A percentile compares a stretch with the other conserved stretches of the same genome.
Evolutionary conservation across 805 yeast genomes (phyloP).

Genomic region (Kluyveromyces starmeri): DNA sequence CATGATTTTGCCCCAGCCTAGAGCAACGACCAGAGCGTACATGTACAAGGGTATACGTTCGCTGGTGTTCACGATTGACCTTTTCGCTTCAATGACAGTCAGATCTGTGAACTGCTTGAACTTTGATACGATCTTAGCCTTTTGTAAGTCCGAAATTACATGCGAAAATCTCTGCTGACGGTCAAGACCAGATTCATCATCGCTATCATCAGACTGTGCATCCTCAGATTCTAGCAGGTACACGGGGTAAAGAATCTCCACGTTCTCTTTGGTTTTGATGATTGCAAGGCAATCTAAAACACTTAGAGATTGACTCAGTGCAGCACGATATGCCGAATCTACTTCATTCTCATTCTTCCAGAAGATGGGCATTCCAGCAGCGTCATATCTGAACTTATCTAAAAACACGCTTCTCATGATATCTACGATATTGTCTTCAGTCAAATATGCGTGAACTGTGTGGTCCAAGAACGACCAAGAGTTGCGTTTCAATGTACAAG

Average conservation of each 20-base stretch:
- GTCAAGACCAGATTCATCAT: constrained; percentile 33
- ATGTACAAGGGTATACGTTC: constrained; percentile 81
- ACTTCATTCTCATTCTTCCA: constrained; percentile 72
- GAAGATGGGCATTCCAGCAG: constrained; percentile 68
- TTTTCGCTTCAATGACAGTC: constrained; percentile 75
- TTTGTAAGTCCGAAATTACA: constrained; percentile 49
- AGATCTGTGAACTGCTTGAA: constrained; percentile 73
- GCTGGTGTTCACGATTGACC: constrained; percentile 69
- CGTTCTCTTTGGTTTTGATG: constrained; percentile 45
- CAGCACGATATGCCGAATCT: constrained; percentile 50
- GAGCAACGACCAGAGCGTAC: constrained; percentile 56
- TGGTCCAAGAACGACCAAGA: constrained; percentile 62
- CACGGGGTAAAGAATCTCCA: constrained; percentile 52
- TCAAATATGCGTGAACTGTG: constrained; percentile 50
- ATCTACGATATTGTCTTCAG: constrained; percentile 55
- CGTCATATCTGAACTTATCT: constrained; percentile 73
- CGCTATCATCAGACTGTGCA: constrained; percentile 26
- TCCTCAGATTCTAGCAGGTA: constrained; percentile 31
- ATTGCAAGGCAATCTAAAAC: constrained; percentile 51
- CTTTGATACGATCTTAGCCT: constrained; percentile 44
- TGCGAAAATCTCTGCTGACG: constrained; percentile 43
- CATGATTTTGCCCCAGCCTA: constrained; percentile 96
- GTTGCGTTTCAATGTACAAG: constrained; percentile 36
- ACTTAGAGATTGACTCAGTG: constrained; percentile 49
- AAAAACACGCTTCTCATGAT: constrained; percentile 77